Conservation (phyloP, 2,329 filamentous ascomycete genomes). For the Daldinia eschscholtzii region DNA sequence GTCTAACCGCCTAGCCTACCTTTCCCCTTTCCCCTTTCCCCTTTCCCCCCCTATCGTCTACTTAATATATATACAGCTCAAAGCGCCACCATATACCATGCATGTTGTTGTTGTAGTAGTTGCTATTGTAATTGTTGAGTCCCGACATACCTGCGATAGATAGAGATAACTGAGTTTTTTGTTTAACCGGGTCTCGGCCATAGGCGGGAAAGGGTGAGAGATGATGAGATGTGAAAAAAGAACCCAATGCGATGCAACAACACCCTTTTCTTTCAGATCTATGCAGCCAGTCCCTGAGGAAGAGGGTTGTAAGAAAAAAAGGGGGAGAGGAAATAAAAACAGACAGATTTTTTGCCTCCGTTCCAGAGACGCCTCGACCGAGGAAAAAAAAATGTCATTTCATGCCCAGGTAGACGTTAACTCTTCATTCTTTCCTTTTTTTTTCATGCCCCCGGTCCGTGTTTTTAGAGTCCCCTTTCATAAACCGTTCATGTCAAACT, state of each 20-base stretch:
- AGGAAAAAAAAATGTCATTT: slow-evolving; percentile 17
- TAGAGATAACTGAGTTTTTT: neutral
- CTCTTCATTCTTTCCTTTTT: slow-evolving; percentile 15
- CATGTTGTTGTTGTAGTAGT: no score
- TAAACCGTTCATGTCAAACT: slow-evolving; percentile 10
- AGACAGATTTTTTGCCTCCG: slow-evolving; percentile 19
- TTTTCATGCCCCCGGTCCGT: slow-evolving; percentile 14
- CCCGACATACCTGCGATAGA: neutral
- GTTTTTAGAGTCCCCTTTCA: slow-evolving; percentile 7
- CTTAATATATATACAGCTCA: slow-evolving; percentile 18
- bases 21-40: neutral
- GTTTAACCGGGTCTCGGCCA: neutral
- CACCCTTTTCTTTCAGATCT: slow-evolving; percentile 16
- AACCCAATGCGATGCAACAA: slow-evolving; percentile 29
- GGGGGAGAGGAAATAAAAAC: neutral
- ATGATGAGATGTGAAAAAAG: neutral
- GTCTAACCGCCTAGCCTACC: neutral
- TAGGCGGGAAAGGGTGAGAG: neutral
- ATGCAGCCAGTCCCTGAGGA: slow-evolving; percentile 20
- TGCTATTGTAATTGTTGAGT: neutral
- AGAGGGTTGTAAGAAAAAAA: neutral
- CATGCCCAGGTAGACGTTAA: slow-evolving; percentile 11
- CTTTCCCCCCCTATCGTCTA: neutral
- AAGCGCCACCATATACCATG: slow-evolving; percentile 1
- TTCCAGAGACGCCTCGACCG: slow-evolving; percentile 31